Percentiles rank a stretch among this genome's conserved stretches.
Evolutionary conservation across 345 rosid genomes (phyloP).

Genomic region (Boechera divaricarpa): DNA sequence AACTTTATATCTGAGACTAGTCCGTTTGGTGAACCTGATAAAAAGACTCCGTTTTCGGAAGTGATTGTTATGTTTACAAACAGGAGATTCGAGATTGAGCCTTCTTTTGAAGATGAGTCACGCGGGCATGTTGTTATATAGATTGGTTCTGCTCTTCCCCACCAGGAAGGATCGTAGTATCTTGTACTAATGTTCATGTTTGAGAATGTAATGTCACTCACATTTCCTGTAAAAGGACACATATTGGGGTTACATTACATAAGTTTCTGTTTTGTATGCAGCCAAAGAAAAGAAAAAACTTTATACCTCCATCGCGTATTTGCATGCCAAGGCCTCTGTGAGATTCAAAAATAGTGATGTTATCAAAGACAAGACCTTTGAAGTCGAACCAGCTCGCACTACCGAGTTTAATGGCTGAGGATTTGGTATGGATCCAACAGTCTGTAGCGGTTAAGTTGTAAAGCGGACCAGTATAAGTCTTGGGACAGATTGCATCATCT

Average conservation of each 20-base stretch:
- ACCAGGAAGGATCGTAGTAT: slow-evolving; percentile 88
- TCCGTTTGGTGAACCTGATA: slow-evolving; percentile 79
- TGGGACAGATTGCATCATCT: slow-evolving; percentile 93
- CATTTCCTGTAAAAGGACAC: slow-evolving; percentile 69
- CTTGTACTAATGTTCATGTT: slow-evolving; percentile 85
- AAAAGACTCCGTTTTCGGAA: slow-evolving; percentile 84
- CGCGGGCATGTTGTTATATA: slow-evolving; percentile 84
- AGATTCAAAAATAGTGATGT: slow-evolving; percentile 82
- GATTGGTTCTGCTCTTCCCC: slow-evolving; percentile 98
- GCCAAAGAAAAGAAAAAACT: slow-evolving; percentile 6
- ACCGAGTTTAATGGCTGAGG: slow-evolving; percentile 93
- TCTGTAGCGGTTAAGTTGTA: slow-evolving; percentile 77
- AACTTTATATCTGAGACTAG: slow-evolving; percentile 65
- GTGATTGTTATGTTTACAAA: slow-evolving; percentile 71
- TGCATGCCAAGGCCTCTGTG: slow-evolving; percentile 89
- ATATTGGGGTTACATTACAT: neutral
- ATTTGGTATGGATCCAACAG: slow-evolving; percentile 91
- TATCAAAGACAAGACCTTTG: slow-evolving; percentile 71
- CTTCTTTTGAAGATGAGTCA: slow-evolving; percentile 51
- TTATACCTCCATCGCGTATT: slow-evolving; percentile 90
- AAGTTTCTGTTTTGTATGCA: neutral
- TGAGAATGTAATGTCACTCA: slow-evolving; percentile 73
- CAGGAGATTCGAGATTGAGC: slow-evolving; percentile 63
- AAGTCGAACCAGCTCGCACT: slow-evolving; percentile 87
- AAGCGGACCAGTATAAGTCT: slow-evolving; percentile 72